These are phyloP conservation scores for Escovopsis sp. DNA, from an alignment of 2,329 filamentous ascomycete genomes.

Conservation along the genomic window DNA sequence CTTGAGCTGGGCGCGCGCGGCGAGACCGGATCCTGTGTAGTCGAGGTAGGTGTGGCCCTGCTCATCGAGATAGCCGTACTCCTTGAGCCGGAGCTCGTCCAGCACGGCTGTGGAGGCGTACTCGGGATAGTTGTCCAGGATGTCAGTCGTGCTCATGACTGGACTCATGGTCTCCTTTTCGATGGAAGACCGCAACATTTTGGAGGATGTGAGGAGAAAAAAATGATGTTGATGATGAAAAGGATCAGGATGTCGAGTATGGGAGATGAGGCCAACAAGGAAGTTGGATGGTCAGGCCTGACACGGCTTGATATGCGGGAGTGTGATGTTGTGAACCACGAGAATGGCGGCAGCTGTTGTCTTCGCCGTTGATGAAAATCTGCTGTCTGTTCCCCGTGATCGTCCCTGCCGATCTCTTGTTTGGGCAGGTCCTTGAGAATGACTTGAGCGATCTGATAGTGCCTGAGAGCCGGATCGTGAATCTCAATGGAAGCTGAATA, in stretches of 20 bases:
- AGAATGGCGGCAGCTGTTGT: too few species aligned
- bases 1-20: slow-evolving; percentile 16
- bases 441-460: too few species aligned
- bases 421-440: too few species aligned
- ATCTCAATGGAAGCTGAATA: too few species aligned
- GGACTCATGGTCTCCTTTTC: not conserved
- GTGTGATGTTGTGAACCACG: too few species aligned
- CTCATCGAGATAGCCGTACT: slow-evolving; percentile 23
- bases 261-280: not conserved
- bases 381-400: too few species aligned
- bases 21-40: slow-evolving; percentile 24
- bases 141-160: not conserved
- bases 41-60: slow-evolving; percentile 25
- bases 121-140: slow-evolving; percentile 16
- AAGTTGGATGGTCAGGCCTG: too few species aligned
- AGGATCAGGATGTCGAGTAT: not conserved
- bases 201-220: not conserved
- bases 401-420: too few species aligned
- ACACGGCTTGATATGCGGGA: too few species aligned
- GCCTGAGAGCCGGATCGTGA: too few species aligned
- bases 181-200: not conserved
- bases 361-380: too few species aligned
- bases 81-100: slow-evolving; percentile 10
- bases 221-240: not conserved
- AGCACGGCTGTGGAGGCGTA: slow-evolving; percentile 16